A percentile compares a stretch with the other conserved stretches of the same genome.
phyloP scores from a whole-genome alignment of 2,329 filamentous ascomycete genomes.

The Nemania sp. region DNA sequence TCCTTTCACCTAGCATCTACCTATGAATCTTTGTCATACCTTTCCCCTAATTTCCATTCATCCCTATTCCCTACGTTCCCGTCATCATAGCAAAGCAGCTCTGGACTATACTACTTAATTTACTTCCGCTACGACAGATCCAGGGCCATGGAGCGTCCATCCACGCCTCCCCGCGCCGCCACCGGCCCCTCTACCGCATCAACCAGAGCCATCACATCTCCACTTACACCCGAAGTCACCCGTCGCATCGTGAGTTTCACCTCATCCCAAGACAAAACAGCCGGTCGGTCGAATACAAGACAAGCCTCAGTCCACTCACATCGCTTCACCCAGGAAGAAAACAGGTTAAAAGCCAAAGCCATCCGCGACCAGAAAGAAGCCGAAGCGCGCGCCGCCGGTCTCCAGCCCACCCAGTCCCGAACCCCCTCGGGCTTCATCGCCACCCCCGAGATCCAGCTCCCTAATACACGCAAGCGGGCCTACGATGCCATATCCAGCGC shows the following conservation, averaged over 20 bases:
- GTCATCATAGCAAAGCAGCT: not conserved
- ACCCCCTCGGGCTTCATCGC: slow-evolving; percentile 78
- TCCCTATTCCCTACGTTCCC: not conserved
- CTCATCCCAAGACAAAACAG: not conserved
- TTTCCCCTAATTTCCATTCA: not conserved
- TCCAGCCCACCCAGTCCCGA: slow-evolving; percentile 57
- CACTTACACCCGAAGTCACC: slow-evolving; percentile 66
- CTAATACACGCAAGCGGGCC: slow-evolving; percentile 75
- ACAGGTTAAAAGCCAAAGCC: slow-evolving; percentile 88
- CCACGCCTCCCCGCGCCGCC: slow-evolving; percentile 58
- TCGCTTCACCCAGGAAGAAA: slow-evolving; percentile 75
- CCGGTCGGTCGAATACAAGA: no score
- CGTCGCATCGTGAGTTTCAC: slow-evolving; percentile 64
- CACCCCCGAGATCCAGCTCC: slow-evolving; percentile 71
- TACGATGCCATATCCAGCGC: slow-evolving; percentile 70
- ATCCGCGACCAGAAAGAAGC: slow-evolving; percentile 79
- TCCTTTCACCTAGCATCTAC: slow-evolving; percentile 19
- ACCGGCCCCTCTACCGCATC: slow-evolving; percentile 45
- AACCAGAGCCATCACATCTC: slow-evolving; percentile 52
- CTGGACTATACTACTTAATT: not conserved
- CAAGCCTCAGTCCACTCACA: not conserved
- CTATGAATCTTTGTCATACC: slow-evolving; percentile 27
- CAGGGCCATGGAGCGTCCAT: slow-evolving; percentile 59
- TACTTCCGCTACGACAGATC: not conserved
- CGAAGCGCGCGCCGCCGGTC: slow-evolving; percentile 62